Evolutionary conservation across 148 eudicot genomes (phyloP).

Genomic region (Chenopodium suecicum): DNA sequence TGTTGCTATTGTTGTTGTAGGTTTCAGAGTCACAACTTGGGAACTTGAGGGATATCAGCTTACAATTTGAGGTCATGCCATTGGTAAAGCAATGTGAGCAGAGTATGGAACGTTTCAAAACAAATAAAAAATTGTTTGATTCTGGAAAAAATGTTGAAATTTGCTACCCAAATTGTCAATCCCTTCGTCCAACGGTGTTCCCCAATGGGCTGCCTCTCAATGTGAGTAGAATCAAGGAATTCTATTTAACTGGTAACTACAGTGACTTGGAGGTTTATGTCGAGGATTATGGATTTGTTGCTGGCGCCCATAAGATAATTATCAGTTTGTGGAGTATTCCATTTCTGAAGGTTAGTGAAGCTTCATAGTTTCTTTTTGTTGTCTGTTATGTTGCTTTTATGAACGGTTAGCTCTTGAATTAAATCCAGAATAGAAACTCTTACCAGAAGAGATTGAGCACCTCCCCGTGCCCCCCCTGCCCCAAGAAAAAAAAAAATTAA

Average conservation of each 20-base stretch:
- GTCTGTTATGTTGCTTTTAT: neutral
- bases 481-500: neutral
- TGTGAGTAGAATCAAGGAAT: conserved; percentile 41
- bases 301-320: conserved; percentile 65
- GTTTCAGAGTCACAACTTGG: conserved; percentile 59
- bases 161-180: conserved; percentile 55
- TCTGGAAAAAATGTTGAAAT: conserved; percentile 78
- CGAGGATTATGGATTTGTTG: conserved; percentile 55
- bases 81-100: conserved; percentile 81
- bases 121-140: conserved; percentile 65
- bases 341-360: conserved; percentile 65
- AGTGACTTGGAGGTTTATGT: conserved; percentile 65
- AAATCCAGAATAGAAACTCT: neutral
- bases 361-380: neutral
- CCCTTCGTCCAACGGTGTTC: conserved; percentile 47
- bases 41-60: conserved; percentile 51
- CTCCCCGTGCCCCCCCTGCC: neutral
- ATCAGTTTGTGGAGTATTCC: conserved; percentile 88
- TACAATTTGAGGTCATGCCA: conserved; percentile 63
- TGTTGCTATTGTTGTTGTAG: conserved; percentile 41
- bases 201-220: conserved; percentile 62
- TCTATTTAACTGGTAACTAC: conserved; percentile 46
- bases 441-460: neutral
- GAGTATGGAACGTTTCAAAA: conserved; percentile 63
- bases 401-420: neutral